Evolutionary conservation across 2,329 filamentous ascomycete genomes (phyloP).

Genomic region (Ophiocordyceps sinensis): DNA sequence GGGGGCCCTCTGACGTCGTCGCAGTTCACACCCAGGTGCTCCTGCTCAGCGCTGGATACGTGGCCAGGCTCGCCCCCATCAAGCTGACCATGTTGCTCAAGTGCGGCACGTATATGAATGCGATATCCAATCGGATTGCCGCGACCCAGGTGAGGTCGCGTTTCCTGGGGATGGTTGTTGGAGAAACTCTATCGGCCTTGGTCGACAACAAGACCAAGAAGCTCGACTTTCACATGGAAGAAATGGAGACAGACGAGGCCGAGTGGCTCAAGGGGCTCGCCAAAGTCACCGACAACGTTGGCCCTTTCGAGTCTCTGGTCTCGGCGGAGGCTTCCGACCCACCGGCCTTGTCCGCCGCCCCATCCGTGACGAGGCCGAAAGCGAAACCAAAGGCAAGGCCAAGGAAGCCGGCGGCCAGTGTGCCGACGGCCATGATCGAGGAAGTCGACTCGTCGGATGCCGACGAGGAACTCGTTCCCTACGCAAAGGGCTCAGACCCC

Average conservation of each 20-base stretch:
- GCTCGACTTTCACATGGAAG: slow-evolving; percentile 75
- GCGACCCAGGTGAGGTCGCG: slow-evolving; percentile 61
- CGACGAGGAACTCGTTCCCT: slow-evolving; percentile 55
- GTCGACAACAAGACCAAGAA: slow-evolving; percentile 53
- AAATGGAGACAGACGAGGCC: slow-evolving; percentile 58
- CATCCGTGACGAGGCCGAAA: slow-evolving; percentile 4
- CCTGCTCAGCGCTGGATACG: slow-evolving; percentile 62
- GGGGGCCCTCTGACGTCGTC: slow-evolving; percentile 8
- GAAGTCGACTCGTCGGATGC: slow-evolving; percentile 48
- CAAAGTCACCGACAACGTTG: slow-evolving; percentile 45
- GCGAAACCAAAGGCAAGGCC: slow-evolving; percentile 11
- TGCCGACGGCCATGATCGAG: slow-evolving; percentile 40
- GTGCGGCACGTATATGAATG: slow-evolving; percentile 58
- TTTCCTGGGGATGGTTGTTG: slow-evolving; percentile 79
- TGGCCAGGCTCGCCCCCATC: slow-evolving; percentile 50
- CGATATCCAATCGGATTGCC: slow-evolving; percentile 73
- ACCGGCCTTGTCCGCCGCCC: neutral
- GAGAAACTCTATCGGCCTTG: slow-evolving; percentile 53
- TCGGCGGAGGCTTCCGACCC: slow-evolving; percentile 5
- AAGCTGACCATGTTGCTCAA: slow-evolving; percentile 55
- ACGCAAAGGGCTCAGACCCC: slow-evolving; percentile 74
- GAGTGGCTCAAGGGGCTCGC: slow-evolving; percentile 59
- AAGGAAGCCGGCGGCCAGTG: slow-evolving; percentile 13
- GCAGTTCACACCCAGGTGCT: slow-evolving; percentile 67
- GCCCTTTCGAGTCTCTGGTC: slow-evolving; percentile 37